These are phyloP conservation scores for Spiraea crenata DNA, from an alignment of 331 rosid genomes.

Conservation along the genomic window DNA sequence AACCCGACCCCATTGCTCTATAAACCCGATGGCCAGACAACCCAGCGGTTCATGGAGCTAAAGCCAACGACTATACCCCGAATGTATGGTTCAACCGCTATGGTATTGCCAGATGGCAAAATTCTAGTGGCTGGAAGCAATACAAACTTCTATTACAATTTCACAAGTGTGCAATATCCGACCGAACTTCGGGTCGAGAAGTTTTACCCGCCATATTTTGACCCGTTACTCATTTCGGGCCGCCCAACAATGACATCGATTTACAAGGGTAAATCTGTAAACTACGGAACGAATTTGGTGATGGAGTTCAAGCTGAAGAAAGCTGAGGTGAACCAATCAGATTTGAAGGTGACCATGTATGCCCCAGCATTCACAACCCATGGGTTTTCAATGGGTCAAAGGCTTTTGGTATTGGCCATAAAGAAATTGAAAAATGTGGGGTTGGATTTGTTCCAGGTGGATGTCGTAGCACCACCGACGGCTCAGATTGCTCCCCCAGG, in stretches of 20 bases:
- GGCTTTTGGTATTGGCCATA: slow-evolving; percentile 3
- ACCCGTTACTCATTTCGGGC: not conserved
- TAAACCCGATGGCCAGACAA: slow-evolving; percentile 1
- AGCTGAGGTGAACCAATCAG: not conserved
- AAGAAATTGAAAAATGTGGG: not conserved
- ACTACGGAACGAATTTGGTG: not conserved
- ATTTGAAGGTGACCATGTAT: slow-evolving; percentile 13
- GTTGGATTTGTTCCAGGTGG: not conserved
- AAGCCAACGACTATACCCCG: not conserved
- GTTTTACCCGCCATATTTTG: slow-evolving; percentile 12
- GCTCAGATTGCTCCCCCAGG: not conserved
- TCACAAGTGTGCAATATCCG: slow-evolving; percentile 3
- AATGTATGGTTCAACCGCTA: slow-evolving; percentile 13
- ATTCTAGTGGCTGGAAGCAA: slow-evolving; percentile 15
- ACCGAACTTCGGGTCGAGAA: slow-evolving; percentile 16
- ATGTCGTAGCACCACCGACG: not conserved
- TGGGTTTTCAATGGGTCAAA: slow-evolving; percentile 18
- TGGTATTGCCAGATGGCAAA: not conserved
- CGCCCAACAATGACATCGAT: not conserved
- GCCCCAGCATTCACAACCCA: slow-evolving; percentile 18
- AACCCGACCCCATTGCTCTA: not conserved
- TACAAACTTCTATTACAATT: slow-evolving; percentile 10
- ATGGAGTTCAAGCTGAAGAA: slow-evolving; percentile 3
- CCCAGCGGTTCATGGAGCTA: slow-evolving; percentile 14
- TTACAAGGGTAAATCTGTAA: not conserved